phyloP scores from a whole-genome alignment of 129 eudicot genomes.

The Tagetes erecta region DNA sequence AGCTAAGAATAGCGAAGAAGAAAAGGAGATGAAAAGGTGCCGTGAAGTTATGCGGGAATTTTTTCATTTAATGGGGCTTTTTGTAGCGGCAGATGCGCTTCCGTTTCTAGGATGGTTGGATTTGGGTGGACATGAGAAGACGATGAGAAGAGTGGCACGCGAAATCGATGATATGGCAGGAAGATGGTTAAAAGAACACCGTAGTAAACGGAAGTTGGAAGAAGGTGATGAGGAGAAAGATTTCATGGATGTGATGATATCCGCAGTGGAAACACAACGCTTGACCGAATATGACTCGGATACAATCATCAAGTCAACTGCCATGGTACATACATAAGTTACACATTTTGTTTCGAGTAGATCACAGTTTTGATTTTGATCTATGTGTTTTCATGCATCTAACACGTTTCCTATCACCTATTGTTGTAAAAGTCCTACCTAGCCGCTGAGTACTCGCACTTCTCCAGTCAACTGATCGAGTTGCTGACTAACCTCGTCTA shows the following conservation, averaged over 20 bases:
- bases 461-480: no score
- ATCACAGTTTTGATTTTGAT: no score
- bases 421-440: no score
- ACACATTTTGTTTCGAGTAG: not conserved
- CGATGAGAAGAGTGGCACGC: slow-evolving; percentile 23
- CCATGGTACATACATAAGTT: slow-evolving; percentile 27
- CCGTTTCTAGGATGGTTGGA: slow-evolving; percentile 35
- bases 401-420: no score
- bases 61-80: slow-evolving; percentile 26
- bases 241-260: slow-evolving; percentile 42
- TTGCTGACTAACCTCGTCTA: no score
- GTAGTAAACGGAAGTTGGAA: slow-evolving; percentile 5
- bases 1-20: not conserved
- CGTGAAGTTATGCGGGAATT: slow-evolving; percentile 28
- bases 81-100: slow-evolving; percentile 25
- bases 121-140: slow-evolving; percentile 40
- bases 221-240: slow-evolving; percentile 23
- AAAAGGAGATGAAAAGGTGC: slow-evolving; percentile 13
- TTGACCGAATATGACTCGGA: slow-evolving; percentile 23
- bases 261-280: slow-evolving; percentile 12
- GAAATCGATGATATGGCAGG: slow-evolving; percentile 24
- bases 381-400: no score
- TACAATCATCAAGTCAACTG: slow-evolving; percentile 38
- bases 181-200: slow-evolving; percentile 37
- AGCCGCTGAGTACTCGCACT: no score